Conservation (phyloP, 2,329 filamentous ascomycete genomes). For the Diaporthe ilicicola region DNA sequence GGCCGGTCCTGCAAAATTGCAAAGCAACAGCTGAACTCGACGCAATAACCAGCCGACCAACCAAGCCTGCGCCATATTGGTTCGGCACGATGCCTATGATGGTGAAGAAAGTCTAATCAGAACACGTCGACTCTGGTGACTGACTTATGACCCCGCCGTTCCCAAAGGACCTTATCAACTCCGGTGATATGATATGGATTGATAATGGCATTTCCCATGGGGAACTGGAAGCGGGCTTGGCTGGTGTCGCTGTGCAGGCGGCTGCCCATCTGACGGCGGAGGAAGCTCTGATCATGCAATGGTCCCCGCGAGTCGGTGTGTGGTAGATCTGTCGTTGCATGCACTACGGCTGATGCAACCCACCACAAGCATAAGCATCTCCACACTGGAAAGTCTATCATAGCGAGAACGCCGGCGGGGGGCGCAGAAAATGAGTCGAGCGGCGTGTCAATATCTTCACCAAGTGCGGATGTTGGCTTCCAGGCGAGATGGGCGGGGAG, state of each 20-base stretch:
- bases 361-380: conserved; percentile 1
- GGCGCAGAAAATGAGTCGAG: not conserved
- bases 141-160: not conserved
- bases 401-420: not conserved
- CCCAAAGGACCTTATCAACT: conserved; percentile 1
- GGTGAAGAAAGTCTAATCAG: not conserved
- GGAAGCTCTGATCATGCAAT: conserved; percentile 18
- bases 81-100: not conserved
- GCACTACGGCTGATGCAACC: conserved; percentile 14
- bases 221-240: not conserved
- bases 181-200: conserved; percentile 5
- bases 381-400: conserved; percentile 11
- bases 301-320: conserved; percentile 15
- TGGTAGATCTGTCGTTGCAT: conserved; percentile 16
- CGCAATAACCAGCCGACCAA: not conserved
- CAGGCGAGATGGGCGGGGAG: not conserved
- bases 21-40: not conserved
- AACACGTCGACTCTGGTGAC: not conserved
- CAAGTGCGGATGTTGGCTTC: not conserved
- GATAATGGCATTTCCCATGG: conserved; percentile 3
- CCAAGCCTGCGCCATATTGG: not conserved
- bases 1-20: not conserved
- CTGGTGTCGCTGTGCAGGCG: not conserved
- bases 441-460: conserved; percentile 3
- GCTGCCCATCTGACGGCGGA: not conserved